phyloP scores from a whole-genome alignment of 345 rosid species.

The Sisymbrium altissimum region DNA sequence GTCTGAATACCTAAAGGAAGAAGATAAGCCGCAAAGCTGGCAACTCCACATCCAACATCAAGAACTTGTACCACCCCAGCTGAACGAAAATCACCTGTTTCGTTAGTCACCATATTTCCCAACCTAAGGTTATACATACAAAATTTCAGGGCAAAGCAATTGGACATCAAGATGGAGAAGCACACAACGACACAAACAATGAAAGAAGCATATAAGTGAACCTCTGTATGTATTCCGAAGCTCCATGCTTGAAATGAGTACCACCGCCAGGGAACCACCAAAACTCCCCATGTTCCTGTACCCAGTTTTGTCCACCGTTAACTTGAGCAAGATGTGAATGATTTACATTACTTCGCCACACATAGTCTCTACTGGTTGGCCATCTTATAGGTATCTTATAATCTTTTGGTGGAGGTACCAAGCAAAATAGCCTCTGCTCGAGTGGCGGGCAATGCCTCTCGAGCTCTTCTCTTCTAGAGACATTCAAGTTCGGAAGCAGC shows the following conservation, averaged over 20 bases:
- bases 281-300: constrained; percentile 61
- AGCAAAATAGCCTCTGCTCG: constrained; percentile 73
- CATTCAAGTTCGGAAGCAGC: constrained; percentile 55
- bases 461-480: constrained; percentile 73
- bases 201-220: neutral
- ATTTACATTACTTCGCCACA: constrained; percentile 94
- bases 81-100: constrained; percentile 75
- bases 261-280: constrained; percentile 99
- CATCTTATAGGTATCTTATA: constrained; percentile 83
- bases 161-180: neutral
- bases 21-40: constrained; percentile 93
- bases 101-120: constrained; percentile 73
- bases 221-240: constrained; percentile 89
- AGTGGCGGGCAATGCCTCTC: constrained; percentile 91
- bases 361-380: constrained; percentile 86
- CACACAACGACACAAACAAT: neutral
- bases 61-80: constrained; percentile 87
- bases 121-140: constrained; percentile 42
- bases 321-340: constrained; percentile 83
- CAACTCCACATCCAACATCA: constrained; percentile 98
- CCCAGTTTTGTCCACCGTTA: constrained; percentile 98
- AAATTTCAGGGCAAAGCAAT: neutral
- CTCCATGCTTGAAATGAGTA: constrained; percentile 95
- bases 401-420: constrained; percentile 86
- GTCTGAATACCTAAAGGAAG: constrained; percentile 78